Base-by-base conservation (phyloP, 129 eudicot genomes). In the Lonicera japonica region DNA sequence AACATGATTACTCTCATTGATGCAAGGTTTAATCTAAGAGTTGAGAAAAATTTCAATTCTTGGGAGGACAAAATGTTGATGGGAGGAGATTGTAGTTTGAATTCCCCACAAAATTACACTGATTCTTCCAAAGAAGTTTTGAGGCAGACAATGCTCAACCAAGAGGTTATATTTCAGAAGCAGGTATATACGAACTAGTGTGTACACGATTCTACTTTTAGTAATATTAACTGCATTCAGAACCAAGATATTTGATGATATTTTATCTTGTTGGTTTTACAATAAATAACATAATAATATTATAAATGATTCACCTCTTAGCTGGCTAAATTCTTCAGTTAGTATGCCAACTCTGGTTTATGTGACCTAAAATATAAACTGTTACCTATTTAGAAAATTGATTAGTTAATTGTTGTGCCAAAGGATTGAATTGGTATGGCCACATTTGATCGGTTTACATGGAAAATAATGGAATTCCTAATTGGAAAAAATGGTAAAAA, bases 131-230 rank as follows among this genome's bases (percentile, higher is more conserved):
- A 66, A 70, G 77, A 70, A 64, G 48, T 62, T 19, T 57, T 81
- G 23, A 64, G 72, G 60, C 56, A 56, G 23, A 76, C 67, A 56
- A 81, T 82, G 77, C 40, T 86, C 67, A 67, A 65, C 63, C 95
- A 86, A 24, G 82, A 82, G 63, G 59, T 64, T 22, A 51, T 65
- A 20, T 79, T 82, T 69, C 66, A 46, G 63, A 79, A 76, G 38
- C 86, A 86, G 77, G 88, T 82, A 54, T 41, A 63, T 72, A 13
- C n/a, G 24, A n/a, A n/a, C n/a, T n/a, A n/a, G n/a, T n/a, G n/a
- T n/a, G n/a, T n/a, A n/a, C n/a, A n/a, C n/a, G n/a, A n/a, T n/a
- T n/a, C n/a, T n/a, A n/a, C n/a, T n/a, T n/a, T n/a, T n/a, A n/a
- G n/a, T n/a, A n/a, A n/a, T n/a, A n/a, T n/a, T n/a, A n/a, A n/a